Conservation (phyloP, 2,329 filamentous ascomycete genomes). For the Fusarium nodosum region DNA sequence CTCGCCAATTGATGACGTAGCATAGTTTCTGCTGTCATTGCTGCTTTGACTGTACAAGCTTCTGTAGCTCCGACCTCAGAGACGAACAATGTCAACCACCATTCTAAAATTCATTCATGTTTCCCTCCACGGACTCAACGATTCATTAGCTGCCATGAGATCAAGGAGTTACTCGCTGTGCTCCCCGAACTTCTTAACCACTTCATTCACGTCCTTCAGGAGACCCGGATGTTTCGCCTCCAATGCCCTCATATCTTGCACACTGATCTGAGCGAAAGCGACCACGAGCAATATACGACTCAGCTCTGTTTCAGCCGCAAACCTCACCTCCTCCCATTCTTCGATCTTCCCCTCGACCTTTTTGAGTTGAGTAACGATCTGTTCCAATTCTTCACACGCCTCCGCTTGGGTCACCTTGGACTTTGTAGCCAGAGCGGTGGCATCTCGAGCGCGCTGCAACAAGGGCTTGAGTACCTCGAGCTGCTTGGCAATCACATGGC, state of each 20-base stretch:
- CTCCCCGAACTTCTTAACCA: neutral
- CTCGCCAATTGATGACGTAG: neutral
- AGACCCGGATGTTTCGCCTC: neutral
- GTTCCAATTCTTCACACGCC: neutral
- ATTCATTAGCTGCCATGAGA: too few relatives aligned
- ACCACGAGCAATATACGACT: neutral
- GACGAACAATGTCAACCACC: neutral
- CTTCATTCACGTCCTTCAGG: neutral
- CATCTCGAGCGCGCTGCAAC: too few relatives aligned
- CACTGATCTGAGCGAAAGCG: neutral
- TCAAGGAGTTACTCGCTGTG: too few relatives aligned
- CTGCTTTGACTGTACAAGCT: neutral
- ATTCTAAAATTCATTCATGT: neutral
- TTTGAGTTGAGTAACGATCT: neutral
- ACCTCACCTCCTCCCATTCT: neutral
- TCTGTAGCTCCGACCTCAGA: neutral
- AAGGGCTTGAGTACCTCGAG: neutral
- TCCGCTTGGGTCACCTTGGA: too few relatives aligned
- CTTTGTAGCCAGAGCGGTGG: too few relatives aligned
- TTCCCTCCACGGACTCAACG: too few relatives aligned
- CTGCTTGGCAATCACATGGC: neutral
- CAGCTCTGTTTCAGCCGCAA: neutral
- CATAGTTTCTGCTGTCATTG: neutral
- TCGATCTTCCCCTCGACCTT: neutral
- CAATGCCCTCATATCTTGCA: neutral